These are phyloP conservation scores for Xylaria multiplex DNA, from an alignment of 2,329 filamentous ascomycete genomes.

Conservation along the genomic window DNA sequence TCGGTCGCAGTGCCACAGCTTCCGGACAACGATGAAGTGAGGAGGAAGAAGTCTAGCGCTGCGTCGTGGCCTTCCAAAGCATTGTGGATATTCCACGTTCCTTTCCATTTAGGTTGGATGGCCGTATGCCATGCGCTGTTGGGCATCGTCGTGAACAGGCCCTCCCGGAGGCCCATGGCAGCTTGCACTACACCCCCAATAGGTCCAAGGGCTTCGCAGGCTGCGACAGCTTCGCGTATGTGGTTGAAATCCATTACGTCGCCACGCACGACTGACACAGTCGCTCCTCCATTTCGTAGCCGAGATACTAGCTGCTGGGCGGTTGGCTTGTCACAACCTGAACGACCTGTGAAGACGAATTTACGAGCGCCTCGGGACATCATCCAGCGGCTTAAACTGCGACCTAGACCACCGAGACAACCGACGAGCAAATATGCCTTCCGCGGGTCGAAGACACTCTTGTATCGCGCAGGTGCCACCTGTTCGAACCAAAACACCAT, in stretches of 20 bases:
- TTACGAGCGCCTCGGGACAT: conserved; percentile 45
- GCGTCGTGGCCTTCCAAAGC: conserved; percentile 35
- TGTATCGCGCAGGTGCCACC: conserved; percentile 27
- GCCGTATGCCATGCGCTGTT: conserved; percentile 44
- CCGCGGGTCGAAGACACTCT: conserved; percentile 25
- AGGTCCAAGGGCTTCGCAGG: conserved; percentile 12
- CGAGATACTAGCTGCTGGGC: conserved; percentile 40
- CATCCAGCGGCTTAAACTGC: conserved; percentile 50
- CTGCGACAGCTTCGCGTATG: conserved; percentile 28
- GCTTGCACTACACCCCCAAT: conserved; percentile 44
- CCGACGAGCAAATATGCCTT: conserved; percentile 41
- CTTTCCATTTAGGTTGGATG: conserved; percentile 40
- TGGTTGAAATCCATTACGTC: conserved; percentile 36
- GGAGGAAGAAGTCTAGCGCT: conserved; percentile 48
- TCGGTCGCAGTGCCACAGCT: conserved; percentile 49
- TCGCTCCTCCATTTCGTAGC: conserved; percentile 40
- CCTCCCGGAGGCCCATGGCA: conserved; percentile 49
- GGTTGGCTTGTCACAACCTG: conserved; percentile 42
- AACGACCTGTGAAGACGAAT: conserved; percentile 49
- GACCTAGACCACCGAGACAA: conserved; percentile 49
- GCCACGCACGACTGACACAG: conserved; percentile 41
- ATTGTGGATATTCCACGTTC: conserved; percentile 43
- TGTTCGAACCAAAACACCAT: neutral
- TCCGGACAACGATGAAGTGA: conserved; percentile 45
- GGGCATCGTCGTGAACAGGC: conserved; percentile 45